Conservation (phyloP, 2,329 filamentous ascomycete species). For the Polychaeton citri region DNA sequence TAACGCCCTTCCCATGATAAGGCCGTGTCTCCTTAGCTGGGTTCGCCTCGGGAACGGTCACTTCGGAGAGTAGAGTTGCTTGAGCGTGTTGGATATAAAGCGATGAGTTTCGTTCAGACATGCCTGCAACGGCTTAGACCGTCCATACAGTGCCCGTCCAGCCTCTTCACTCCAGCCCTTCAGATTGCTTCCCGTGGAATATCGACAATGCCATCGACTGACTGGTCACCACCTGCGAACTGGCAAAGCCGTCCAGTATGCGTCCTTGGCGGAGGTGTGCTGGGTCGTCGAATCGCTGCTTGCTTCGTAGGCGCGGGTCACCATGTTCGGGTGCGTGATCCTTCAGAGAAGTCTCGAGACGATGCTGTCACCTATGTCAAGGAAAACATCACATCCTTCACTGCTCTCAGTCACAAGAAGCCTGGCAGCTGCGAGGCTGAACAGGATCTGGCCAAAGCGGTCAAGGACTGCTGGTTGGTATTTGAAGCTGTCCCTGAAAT, state of each 20-base stretch:
- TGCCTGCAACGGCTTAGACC: neutral
- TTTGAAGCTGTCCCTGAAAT: constrained; percentile 42
- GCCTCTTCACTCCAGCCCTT: neutral
- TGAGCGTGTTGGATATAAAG: neutral
- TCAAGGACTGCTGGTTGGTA: constrained; percentile 39
- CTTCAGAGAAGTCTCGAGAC: constrained; percentile 22
- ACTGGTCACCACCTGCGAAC: constrained; percentile 3
- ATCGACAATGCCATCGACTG: neutral
- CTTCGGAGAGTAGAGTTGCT: too few species aligned
- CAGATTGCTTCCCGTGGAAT: neutral
- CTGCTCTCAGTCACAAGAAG: constrained; percentile 3
- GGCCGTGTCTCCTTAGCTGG: too few species aligned
- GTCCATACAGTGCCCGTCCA: too few species aligned
- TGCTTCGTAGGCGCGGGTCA: constrained; percentile 25
- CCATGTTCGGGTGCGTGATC: constrained; percentile 31
- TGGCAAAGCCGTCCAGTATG: constrained; percentile 20
- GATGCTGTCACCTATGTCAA: constrained; percentile 29
- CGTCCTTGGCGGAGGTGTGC: constrained; percentile 30
- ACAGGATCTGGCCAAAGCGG: constrained; percentile 26
- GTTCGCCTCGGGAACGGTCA: too few species aligned
- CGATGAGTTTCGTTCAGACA: neutral
- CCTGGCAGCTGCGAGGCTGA: constrained; percentile 21
- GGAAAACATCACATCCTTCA: constrained; percentile 19
- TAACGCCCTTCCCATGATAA: too few species aligned
- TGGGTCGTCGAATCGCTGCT: constrained; percentile 30